Percentiles rank a stretch among this genome's conserved stretches.
These are phyloP conservation scores for Penicillium steckii DNA, from an alignment of 495 filamentous ascomycete species.

Conservation along the genomic window DNA sequence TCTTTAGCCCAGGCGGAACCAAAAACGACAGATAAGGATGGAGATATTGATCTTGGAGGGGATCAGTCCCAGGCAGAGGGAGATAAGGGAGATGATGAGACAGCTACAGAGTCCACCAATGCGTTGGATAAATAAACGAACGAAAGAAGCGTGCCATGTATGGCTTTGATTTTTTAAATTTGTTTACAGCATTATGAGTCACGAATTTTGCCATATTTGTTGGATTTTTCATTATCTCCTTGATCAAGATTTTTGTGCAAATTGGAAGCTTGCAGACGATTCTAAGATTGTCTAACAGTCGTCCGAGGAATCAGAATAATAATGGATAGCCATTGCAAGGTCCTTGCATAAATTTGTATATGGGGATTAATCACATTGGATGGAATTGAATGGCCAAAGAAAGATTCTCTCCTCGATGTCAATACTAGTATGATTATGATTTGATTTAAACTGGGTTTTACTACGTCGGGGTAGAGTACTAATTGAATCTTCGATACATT, in stretches of 20 bases:
- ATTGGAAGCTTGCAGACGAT: not conserved
- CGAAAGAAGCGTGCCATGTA: constrained; percentile 3
- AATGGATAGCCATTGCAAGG: no score
- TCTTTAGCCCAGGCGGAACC: no score
- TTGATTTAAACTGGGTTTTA: no score
- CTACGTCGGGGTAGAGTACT: no score
- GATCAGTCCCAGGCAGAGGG: constrained; percentile 15
- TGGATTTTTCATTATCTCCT: not conserved
- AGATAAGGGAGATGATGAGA: constrained; percentile 7
- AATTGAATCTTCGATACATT: no score
- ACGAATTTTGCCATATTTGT: constrained; percentile 19
- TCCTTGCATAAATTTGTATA: no score
- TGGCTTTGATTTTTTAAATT: constrained; percentile 7
- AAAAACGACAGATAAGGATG: constrained; percentile 34
- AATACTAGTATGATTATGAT: no score
- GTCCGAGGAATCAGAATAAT: no score
- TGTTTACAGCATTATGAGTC: constrained; percentile 26
- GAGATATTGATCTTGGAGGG: constrained; percentile 43
- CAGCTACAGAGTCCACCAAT: constrained; percentile 9
- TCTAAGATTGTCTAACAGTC: no score
- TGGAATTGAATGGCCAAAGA: no score
- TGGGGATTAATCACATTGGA: no score
- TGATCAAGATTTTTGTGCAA: not conserved
- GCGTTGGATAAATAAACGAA: constrained; percentile 15
- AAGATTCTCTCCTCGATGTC: no score